phyloP scores from a whole-genome alignment of 2,329 filamentous ascomycete genomes.

The Colletotrichum lentis region DNA sequence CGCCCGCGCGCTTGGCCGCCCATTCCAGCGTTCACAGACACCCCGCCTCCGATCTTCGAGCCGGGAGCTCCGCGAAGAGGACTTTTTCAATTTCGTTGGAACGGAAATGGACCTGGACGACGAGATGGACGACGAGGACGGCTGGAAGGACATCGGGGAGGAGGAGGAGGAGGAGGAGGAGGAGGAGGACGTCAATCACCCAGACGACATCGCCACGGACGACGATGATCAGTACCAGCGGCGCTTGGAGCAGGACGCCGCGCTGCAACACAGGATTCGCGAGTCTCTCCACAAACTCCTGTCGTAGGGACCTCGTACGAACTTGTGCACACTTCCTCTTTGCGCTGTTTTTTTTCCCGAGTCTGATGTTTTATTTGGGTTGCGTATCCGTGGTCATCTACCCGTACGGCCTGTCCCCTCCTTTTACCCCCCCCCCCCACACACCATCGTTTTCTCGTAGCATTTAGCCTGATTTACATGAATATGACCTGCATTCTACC shows the following conservation, averaged over 20 bases:
- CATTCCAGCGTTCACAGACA: neutral
- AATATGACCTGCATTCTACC: neutral
- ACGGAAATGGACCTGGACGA: neutral
- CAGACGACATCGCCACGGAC: neutral
- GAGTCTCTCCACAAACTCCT: neutral
- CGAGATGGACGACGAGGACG: neutral
- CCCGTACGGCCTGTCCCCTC: neutral
- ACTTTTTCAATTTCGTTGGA: neutral
- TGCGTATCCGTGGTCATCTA: slow-evolving; percentile 5
- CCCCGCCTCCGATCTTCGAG: neutral
- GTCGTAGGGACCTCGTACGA: neutral
- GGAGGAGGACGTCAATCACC: neutral
- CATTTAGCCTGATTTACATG: neutral
- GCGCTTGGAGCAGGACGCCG: neutral
- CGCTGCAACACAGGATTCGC: slow-evolving; percentile 3
- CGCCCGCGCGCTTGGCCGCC: neutral
- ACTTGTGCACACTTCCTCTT: neutral
- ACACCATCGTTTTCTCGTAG: neutral
- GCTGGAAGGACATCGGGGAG: slow-evolving; percentile 1
- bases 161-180: slow-evolving; percentile 2
- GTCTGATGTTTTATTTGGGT: neutral
- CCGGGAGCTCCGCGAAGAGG: neutral
- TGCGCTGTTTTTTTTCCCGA: neutral
- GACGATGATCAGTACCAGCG: neutral
- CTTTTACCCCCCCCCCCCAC: neutral